phyloP scores from a whole-genome alignment of 768 basidiomycete species.

The Rhodosporidiobolus sp. region DNA sequence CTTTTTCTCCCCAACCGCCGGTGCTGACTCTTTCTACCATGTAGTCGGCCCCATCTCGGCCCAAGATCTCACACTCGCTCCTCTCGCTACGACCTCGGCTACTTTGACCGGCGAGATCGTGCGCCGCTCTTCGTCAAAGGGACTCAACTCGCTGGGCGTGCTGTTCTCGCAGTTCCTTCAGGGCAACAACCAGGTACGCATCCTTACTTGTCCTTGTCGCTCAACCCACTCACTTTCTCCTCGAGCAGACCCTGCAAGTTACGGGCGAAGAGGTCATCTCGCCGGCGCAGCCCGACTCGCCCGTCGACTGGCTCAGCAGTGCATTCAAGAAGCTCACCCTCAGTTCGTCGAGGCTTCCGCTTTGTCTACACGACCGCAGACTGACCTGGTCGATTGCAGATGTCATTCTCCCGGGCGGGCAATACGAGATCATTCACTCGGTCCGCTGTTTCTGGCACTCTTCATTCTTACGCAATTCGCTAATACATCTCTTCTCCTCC shows the following conservation, averaged over 20 bases:
- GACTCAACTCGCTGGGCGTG: constrained; percentile 57
- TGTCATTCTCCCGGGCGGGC: constrained; percentile 63
- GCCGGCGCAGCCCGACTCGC: constrained; percentile 48
- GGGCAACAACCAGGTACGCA: constrained; percentile 54
- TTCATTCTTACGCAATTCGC: accelerated
- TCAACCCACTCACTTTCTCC: not conserved
- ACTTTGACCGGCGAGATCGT: constrained; percentile 52
- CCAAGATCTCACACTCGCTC: constrained; percentile 57
- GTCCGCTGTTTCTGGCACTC: not conserved
- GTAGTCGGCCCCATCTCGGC: constrained; percentile 60
- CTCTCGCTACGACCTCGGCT: constrained; percentile 54
- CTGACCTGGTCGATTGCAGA: too few species aligned
- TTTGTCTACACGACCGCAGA: too few species aligned
- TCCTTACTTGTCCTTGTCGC: not conserved
- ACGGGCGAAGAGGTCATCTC: constrained; percentile 64
- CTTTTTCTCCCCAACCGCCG: too few species aligned
- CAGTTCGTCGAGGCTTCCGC: too few species aligned
- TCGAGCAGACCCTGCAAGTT: constrained; percentile 61
- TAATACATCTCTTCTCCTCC: not conserved
- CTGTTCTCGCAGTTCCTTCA: constrained; percentile 67
- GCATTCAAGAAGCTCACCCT: constrained; percentile 68
- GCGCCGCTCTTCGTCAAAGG: constrained; percentile 11
- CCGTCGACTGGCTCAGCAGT: constrained; percentile 63
- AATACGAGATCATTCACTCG: constrained; percentile 52
- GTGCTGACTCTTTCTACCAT: accelerated